Evolutionary conservation across 2,329 filamentous ascomycete genomes (phyloP).

Genomic region (Aspergillus tamarii): DNA sequence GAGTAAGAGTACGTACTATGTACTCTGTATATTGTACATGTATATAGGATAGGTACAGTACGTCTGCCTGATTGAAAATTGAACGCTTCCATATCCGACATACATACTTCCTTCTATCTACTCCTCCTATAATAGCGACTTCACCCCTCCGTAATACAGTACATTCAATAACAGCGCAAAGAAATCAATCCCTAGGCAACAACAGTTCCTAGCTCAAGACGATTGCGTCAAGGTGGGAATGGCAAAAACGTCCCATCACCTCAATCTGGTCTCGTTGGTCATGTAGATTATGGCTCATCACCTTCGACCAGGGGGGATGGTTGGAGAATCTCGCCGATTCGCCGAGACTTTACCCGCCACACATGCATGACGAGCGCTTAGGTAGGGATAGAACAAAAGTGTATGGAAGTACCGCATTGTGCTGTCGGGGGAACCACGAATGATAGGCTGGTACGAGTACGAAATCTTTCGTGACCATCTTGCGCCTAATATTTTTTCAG

Average conservation of each 20-base stretch:
- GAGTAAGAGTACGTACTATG: not conserved
- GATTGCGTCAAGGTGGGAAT: not conserved
- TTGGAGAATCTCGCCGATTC: conserved; percentile 1
- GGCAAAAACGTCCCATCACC: not conserved
- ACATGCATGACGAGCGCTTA: not conserved
- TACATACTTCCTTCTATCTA: too few relatives aligned
- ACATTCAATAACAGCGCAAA: not conserved
- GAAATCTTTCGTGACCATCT: not conserved
- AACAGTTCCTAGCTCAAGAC: not conserved
- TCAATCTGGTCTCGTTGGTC: not conserved
- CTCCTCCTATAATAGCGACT: not conserved
- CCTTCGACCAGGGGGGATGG: not conserved
- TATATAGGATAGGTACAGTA: too few relatives aligned
- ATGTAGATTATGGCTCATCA: not conserved
- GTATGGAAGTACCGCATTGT: too few relatives aligned
- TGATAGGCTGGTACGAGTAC: not conserved
- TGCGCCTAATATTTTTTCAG: not conserved
- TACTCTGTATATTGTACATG: not conserved
- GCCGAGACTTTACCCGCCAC: not conserved
- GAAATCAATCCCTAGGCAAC: not conserved
- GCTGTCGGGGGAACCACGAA: not conserved
- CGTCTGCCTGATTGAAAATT: too few relatives aligned
- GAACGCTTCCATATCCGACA: too few relatives aligned
- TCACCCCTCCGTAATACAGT: not conserved
- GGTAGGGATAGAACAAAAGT: not conserved